These are phyloP conservation scores for Vitis cinerea DNA, from an alignment of 164 flowering plant genomes.

Conservation along the genomic window DNA sequence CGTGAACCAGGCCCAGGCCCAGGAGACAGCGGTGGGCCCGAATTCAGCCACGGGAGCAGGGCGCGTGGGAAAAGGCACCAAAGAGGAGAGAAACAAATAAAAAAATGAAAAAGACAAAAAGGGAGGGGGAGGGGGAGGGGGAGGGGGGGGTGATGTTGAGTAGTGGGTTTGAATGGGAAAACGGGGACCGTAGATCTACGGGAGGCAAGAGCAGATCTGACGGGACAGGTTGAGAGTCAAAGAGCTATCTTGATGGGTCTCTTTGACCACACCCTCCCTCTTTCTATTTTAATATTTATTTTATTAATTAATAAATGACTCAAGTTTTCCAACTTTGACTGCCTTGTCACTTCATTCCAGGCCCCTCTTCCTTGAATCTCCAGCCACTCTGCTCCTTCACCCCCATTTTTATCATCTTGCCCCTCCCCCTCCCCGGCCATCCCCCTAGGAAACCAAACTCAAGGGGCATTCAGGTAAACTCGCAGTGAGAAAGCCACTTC, in stretches of 20 bases:
- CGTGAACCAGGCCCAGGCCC: too few species aligned
- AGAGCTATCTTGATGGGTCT: conserved; percentile 27
- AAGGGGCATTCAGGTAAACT: conserved; percentile 19
- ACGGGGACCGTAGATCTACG: conserved; percentile 17
- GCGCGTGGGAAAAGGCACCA: too few species aligned
- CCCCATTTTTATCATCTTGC: conserved; percentile 13
- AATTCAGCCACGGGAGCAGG: too few species aligned
- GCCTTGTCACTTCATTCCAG: conserved; percentile 59
- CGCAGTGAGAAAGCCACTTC: conserved; percentile 8
- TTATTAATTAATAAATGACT: not conserved
- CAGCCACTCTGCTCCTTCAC: not conserved
- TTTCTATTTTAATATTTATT: not conserved
- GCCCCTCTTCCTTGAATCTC: conserved; percentile 34
- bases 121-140: too few species aligned
- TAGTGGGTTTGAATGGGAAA: conserved; percentile 8
- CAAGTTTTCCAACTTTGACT: conserved; percentile 47
- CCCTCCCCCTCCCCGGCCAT: not conserved
- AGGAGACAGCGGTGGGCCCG: too few species aligned
- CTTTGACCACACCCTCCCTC: conserved; percentile 37
- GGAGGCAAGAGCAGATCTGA: conserved; percentile 15
- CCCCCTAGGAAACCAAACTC: not conserved
- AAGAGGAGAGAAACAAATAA: too few species aligned
- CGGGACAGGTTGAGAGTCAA: conserved; percentile 28
- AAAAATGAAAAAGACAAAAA: too few species aligned
- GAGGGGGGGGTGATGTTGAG: too few species aligned